phyloP scores from a whole-genome alignment of 2,329 filamentous ascomycete species.

The Fusarium kyushuense region DNA sequence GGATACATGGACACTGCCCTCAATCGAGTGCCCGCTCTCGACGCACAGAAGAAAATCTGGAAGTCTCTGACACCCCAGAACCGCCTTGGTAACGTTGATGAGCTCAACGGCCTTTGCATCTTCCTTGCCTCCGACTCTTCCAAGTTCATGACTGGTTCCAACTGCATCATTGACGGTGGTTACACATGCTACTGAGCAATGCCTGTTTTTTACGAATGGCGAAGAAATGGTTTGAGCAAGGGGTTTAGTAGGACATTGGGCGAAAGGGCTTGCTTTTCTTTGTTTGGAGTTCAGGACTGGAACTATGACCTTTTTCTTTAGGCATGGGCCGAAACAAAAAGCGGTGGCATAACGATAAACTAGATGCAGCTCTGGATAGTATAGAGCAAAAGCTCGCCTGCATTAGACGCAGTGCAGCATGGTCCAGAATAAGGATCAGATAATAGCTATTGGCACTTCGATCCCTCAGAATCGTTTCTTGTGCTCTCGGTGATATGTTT shows the following conservation, averaged over 20 bases:
- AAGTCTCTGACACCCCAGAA: conserved; percentile 78
- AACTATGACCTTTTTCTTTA: conserved; percentile 17
- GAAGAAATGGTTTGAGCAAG: conserved; percentile 2
- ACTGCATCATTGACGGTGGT: conserved; percentile 78
- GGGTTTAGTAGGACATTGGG: neutral
- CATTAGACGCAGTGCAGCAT: conserved; percentile 23
- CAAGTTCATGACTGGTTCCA: conserved; percentile 81
- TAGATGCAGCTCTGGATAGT: conserved; percentile 38
- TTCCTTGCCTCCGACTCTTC: conserved; percentile 80
- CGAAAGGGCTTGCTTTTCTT: conserved; percentile 28
- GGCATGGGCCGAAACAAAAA: conserved; percentile 16
- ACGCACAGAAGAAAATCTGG: conserved; percentile 87
- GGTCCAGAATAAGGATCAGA: conserved; percentile 30
- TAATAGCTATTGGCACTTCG: conserved; percentile 30
- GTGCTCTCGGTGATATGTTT: neutral
- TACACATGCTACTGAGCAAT: conserved; percentile 71
- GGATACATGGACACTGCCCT: conserved; percentile 89
- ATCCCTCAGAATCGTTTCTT: neutral
- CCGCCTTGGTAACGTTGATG: conserved; percentile 77
- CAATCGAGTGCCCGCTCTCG: conserved; percentile 81
- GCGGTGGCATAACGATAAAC: conserved; percentile 29
- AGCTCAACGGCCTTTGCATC: conserved; percentile 81
- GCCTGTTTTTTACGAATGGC: conserved; percentile 2
- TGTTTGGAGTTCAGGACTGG: conserved; percentile 40
- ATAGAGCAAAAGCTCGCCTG: conserved; percentile 30